Percentiles rank a stretch among this genome's conserved stretches.
Evolutionary conservation across 352 stramenopile genomes (phyloP).

Genomic region (Plasmopara viticola): DNA sequence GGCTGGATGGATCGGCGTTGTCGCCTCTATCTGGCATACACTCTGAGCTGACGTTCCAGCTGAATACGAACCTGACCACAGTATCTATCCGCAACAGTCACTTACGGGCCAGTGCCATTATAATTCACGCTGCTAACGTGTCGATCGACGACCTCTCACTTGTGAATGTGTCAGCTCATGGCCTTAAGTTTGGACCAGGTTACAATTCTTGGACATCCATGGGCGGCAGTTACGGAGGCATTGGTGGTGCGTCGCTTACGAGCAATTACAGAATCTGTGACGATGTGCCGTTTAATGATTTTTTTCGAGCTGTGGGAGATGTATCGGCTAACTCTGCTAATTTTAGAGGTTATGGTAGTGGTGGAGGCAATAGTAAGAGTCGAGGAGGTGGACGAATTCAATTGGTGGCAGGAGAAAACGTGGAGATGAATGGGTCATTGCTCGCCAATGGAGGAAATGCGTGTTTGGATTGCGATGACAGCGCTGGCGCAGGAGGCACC

Average conservation of each 20-base stretch:
- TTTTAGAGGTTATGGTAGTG: constrained; percentile 81
- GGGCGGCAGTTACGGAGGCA: constrained; percentile 70
- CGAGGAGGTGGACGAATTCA: constrained; percentile 62
- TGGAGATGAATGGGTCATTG: constrained; percentile 60
- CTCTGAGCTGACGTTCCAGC: constrained; percentile 40
- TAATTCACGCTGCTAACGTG: constrained; percentile 41
- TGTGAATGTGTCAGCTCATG: constrained; percentile 52
- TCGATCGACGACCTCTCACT: constrained; percentile 34
- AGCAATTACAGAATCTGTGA: constrained; percentile 37
- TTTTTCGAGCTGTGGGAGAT: constrained; percentile 62
- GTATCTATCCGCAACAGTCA: constrained; percentile 46
- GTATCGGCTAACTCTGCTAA: constrained; percentile 40
- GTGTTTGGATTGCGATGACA: constrained; percentile 44
- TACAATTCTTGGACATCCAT: constrained; percentile 67
- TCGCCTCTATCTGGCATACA: constrained; percentile 36
- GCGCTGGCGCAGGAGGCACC: constrained; percentile 46
- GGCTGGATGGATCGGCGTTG: constrained; percentile 36
- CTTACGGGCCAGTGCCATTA: constrained; percentile 51
- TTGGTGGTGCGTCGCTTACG: constrained; percentile 63
- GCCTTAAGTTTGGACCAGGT: constrained; percentile 75
- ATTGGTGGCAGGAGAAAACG: constrained; percentile 26
- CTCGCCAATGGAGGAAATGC: constrained; percentile 61
- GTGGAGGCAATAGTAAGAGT: constrained; percentile 49
- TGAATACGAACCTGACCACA: constrained; percentile 27
- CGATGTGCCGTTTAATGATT: constrained; percentile 44